Conservation (phyloP, 495 filamentous ascomycete species). For the Aspergillus coremiiformis region DNA sequence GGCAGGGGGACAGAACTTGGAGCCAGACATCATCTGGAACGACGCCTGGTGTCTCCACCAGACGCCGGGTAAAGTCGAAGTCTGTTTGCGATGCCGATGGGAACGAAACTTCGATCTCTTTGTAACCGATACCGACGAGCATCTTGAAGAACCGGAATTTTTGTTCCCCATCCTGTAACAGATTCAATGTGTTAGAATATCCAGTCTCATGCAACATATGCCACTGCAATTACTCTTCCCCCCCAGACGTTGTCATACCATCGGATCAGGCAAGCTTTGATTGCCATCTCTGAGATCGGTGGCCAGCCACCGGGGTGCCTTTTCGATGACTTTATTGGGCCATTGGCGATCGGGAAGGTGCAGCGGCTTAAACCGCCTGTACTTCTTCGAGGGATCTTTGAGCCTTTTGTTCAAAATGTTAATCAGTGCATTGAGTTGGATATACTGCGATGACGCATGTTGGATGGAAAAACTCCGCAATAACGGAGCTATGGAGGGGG, state of each 20-base stretch:
- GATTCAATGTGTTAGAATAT: background rate
- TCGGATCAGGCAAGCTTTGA: conserved; percentile 80
- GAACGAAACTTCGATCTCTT: conserved; percentile 96
- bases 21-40: conserved; percentile 93
- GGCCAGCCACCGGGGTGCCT: conserved; percentile 77
- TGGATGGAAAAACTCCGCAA: background rate
- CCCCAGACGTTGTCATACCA: conserved; percentile 48
- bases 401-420: conserved; percentile 51
- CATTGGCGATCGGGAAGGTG: conserved; percentile 84
- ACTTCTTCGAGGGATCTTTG: conserved; percentile 89
- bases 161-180: conserved; percentile 71
- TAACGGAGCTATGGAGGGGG: background rate
- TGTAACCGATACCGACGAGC: conserved; percentile 90
- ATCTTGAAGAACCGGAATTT: conserved; percentile 95
- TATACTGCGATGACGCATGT: background rate
- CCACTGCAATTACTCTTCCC: background rate
- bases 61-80: conserved; percentile 85
- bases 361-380: conserved; percentile 70
- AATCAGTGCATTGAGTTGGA: conserved; percentile 7
- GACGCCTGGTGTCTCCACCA: conserved; percentile 79
- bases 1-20: conserved; percentile 89
- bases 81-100: conserved; percentile 91
- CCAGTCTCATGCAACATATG: background rate
- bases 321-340: conserved; percentile 69
- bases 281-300: conserved; percentile 85